Conservation (phyloP, 1,284 basidiomycete genomes). For the Ceratobasidium theobromae region DNA sequence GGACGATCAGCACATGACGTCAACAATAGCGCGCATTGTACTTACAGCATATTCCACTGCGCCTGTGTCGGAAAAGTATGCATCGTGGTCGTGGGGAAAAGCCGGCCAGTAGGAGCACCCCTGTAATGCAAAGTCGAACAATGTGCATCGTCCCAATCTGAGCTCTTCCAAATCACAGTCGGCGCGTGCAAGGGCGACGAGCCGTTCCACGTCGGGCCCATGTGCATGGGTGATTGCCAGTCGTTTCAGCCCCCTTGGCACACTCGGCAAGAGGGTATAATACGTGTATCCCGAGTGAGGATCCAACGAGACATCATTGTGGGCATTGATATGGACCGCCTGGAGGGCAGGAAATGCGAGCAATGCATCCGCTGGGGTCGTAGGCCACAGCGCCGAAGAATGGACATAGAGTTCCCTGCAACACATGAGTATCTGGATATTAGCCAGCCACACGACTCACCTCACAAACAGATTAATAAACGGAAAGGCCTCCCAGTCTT, state of each 20-base stretch:
- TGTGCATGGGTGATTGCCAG: slow-evolving; percentile 20
- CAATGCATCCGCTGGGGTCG: not conserved
- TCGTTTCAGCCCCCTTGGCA: slow-evolving; percentile 11
- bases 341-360: slow-evolving; percentile 16
- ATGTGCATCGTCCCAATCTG: slow-evolving; percentile 9
- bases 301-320: slow-evolving; percentile 26
- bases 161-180: slow-evolving; percentile 2
- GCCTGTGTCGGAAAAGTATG: slow-evolving; percentile 27
- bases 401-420: slow-evolving; percentile 21
- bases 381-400: not conserved
- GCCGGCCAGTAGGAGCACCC: slow-evolving; percentile 29
- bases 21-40: not conserved
- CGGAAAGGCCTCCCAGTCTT: slow-evolving; percentile 8
- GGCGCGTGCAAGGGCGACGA: not conserved
- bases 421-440: not conserved
- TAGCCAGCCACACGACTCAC: not conserved
- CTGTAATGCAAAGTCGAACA: slow-evolving; percentile 25
- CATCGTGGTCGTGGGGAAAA: slow-evolving; percentile 29
- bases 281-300: slow-evolving; percentile 12
- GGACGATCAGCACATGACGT: not conserved
- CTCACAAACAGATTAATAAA: slow-evolving; percentile 5
- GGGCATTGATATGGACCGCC: slow-evolving; percentile 23
- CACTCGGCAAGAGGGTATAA: slow-evolving; percentile 11
- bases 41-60: slow-evolving; percentile 26
- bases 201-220: slow-evolving; percentile 14